phyloP scores from a whole-genome alignment of 2,329 filamentous ascomycete genomes.

The Colletotrichum sp. region DNA sequence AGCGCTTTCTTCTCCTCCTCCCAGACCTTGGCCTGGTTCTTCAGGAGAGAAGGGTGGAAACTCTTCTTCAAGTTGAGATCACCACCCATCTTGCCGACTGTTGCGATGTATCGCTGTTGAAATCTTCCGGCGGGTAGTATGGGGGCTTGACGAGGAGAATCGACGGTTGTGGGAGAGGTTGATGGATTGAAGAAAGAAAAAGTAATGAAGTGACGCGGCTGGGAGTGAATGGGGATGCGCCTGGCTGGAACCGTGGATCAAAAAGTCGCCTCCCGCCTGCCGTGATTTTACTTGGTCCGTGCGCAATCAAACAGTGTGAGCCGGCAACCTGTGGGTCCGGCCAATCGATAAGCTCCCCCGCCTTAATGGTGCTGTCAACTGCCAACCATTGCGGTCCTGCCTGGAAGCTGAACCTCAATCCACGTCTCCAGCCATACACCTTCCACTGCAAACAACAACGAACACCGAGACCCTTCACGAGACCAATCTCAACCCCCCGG shows the following conservation, averaged over 20 bases:
- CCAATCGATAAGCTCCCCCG: conserved; percentile 23
- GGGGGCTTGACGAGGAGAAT: background rate
- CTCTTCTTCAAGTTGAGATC: conserved; percentile 95
- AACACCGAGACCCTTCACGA: background rate
- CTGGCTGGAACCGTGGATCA: background rate
- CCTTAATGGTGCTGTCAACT: background rate
- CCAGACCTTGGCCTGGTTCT: conserved; percentile 91
- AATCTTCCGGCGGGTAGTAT: background rate
- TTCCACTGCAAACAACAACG: background rate
- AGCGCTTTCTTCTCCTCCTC: conserved; percentile 91
- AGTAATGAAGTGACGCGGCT: background rate
- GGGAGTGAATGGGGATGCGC: background rate
- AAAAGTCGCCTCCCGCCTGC: conserved; percentile 13
- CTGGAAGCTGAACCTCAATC: background rate
- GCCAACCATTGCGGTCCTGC: background rate
- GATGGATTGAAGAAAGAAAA: background rate
- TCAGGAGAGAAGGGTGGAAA: conserved; percentile 90
- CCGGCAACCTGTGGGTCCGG: background rate
- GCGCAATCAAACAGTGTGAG: background rate
- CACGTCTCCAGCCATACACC: background rate
- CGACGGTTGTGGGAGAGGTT: background rate
- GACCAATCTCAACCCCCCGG: background rate
- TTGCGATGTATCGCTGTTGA: background rate
- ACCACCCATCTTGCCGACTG: conserved; percentile 75
- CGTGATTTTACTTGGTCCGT: background rate